A percentile compares a stretch with the other conserved stretches of the same genome.
These are phyloP conservation scores for Saccharomyces hybrid DNA, from an alignment of 1,139 yeast genomes.

Conservation along the genomic window DNA sequence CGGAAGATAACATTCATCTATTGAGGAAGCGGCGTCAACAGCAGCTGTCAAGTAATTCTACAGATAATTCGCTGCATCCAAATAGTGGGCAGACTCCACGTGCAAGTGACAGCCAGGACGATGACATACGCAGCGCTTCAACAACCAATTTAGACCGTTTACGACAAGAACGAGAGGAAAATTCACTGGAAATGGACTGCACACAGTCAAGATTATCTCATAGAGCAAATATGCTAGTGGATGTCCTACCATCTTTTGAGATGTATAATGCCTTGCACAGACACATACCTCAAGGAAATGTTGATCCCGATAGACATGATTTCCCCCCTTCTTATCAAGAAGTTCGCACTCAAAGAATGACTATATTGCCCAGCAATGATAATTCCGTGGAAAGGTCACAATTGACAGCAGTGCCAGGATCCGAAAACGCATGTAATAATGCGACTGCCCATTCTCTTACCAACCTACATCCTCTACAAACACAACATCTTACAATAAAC, in stretches of 20 bases:
- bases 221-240: constrained; percentile 18
- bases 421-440: not conserved
- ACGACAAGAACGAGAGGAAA: not conserved
- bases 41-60: not conserved
- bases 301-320: constrained; percentile 29
- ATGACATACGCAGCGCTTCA: not conserved
- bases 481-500: constrained; percentile 17
- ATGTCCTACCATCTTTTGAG: constrained; percentile 32
- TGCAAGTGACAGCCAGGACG: not conserved
- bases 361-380: constrained; percentile 1
- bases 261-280: constrained; percentile 31
- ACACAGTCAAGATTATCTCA: constrained; percentile 3
- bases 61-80: not conserved
- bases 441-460: constrained; percentile 5
- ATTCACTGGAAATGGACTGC: constrained; percentile 1
- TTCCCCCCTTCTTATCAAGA: constrained; percentile 30
- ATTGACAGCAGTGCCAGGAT: not conserved
- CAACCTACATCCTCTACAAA: constrained; percentile 17
- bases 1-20: not conserved
- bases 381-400: constrained; percentile 1
- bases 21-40: not conserved
- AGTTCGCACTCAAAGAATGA: constrained; percentile 9
- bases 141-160: not conserved
- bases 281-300: constrained; percentile 32
- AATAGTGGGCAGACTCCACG: not conserved